These are phyloP conservation scores for Baorangia bicolor DNA, from an alignment of 768 basidiomycete genomes.

Conservation along the genomic window DNA sequence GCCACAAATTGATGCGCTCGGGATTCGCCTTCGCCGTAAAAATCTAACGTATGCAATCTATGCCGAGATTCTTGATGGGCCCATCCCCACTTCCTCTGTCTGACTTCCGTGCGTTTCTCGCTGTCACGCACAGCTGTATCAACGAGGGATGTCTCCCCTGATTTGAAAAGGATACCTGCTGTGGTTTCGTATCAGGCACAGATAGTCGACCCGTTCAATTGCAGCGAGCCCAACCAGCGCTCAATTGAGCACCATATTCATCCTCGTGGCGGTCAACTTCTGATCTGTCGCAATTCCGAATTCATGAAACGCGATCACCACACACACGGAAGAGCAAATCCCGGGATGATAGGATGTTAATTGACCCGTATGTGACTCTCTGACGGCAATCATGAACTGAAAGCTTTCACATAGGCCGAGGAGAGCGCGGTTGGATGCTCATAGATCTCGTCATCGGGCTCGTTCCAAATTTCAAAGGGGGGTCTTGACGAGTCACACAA, in stretches of 20 bases:
- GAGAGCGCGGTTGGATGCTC: background rate
- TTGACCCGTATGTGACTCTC: background rate
- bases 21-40: background rate
- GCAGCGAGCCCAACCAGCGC: background rate
- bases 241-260: background rate
- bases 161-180: background rate
- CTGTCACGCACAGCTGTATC: background rate
- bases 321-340: background rate
- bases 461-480: too few species aligned
- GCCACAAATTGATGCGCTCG: slow-evolving; percentile 11
- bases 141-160: background rate
- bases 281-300: background rate
- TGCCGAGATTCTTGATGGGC: background rate
- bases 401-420: background rate
- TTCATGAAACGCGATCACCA: background rate
- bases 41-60: background rate
- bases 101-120: background rate
- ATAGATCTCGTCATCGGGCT: background rate
- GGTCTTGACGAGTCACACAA: background rate
- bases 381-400: background rate
- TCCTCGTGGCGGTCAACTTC: background rate
- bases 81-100: background rate
- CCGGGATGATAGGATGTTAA: background rate
- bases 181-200: background rate
- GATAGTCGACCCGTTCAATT: too few species aligned